Percentiles rank a stretch among this genome's conserved stretches.
These are phyloP conservation scores for Aquilaria sinensis DNA, from an alignment of 345 rosid genomes.

Conservation along the genomic window DNA sequence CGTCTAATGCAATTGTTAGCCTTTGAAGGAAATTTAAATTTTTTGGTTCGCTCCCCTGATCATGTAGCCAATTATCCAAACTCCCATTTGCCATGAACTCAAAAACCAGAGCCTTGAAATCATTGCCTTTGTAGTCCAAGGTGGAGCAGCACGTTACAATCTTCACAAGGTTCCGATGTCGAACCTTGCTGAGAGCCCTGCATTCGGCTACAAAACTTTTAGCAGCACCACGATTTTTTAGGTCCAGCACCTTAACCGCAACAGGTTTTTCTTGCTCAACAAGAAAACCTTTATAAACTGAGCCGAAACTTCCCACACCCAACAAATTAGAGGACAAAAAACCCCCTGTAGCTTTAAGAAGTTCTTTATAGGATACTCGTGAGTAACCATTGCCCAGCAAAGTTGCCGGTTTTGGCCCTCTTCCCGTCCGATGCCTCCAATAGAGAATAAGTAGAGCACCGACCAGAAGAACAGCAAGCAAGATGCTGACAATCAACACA, in stretches of 20 bases:
- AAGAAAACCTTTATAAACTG: slow-evolving; percentile 17
- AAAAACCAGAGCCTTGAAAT: slow-evolving; percentile 25
- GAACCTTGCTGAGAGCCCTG: slow-evolving; percentile 10
- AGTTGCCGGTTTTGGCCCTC: not conserved
- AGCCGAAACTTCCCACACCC: slow-evolving; percentile 20
- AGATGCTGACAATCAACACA: not conserved
- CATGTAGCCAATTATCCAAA: not conserved
- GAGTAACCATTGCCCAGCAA: not conserved
- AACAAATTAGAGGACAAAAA: slow-evolving; percentile 18
- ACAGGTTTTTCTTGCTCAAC: not conserved
- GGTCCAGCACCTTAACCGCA: slow-evolving; percentile 21
- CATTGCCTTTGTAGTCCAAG: slow-evolving; percentile 16
- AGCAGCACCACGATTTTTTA: slow-evolving; percentile 11
- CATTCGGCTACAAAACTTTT: slow-evolving; percentile 25
- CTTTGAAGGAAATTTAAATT: not conserved
- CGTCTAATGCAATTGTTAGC: slow-evolving; percentile 6
- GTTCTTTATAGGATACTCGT: slow-evolving; percentile 12
- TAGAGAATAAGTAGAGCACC: not conserved
- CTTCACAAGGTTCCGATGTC: slow-evolving; percentile 26
- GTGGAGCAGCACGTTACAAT: slow-evolving; percentile 20
- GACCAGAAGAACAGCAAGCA: not conserved
- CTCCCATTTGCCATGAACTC: not conserved
- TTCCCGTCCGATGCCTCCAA: not conserved
- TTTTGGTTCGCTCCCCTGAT: not conserved
- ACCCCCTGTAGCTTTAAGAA: slow-evolving; percentile 13